phyloP scores from a whole-genome alignment of 257 asterid genomes.

The Nyctanthes arbortristis region DNA sequence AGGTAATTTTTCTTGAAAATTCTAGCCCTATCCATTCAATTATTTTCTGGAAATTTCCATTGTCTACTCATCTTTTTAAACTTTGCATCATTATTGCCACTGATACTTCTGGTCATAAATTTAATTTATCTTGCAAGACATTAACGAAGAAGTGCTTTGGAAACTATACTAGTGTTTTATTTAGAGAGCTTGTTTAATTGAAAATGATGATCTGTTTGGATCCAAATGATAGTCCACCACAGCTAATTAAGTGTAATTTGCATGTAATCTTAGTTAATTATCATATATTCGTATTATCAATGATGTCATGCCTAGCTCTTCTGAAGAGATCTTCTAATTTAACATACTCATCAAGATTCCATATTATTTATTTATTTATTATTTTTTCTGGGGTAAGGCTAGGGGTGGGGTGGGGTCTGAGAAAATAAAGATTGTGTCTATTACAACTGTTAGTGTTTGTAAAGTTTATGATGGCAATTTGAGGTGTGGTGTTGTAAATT shows the following conservation, averaged over 20 bases:
- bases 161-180: neutral
- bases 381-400: no score
- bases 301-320: neutral
- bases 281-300: neutral
- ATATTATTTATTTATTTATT: no score
- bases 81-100: neutral
- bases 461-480: neutral
- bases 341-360: neutral
- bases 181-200: no score
- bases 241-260: neutral
- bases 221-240: no score
- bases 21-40: neutral
- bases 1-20: slow-evolving; percentile 50
- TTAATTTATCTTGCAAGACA: neutral
- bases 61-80: neutral
- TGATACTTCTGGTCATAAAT: neutral
- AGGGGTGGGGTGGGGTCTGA: no score
- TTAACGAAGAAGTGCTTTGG: neutral
- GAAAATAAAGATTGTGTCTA: neutral
- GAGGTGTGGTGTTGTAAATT: neutral
- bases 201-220: no score
- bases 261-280: neutral
- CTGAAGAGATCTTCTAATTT: neutral
- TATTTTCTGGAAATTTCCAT: neutral
- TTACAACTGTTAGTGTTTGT: neutral